Base-by-base conservation (phyloP, 768 basidiomycete species). In the Trametes maxima region DNA sequence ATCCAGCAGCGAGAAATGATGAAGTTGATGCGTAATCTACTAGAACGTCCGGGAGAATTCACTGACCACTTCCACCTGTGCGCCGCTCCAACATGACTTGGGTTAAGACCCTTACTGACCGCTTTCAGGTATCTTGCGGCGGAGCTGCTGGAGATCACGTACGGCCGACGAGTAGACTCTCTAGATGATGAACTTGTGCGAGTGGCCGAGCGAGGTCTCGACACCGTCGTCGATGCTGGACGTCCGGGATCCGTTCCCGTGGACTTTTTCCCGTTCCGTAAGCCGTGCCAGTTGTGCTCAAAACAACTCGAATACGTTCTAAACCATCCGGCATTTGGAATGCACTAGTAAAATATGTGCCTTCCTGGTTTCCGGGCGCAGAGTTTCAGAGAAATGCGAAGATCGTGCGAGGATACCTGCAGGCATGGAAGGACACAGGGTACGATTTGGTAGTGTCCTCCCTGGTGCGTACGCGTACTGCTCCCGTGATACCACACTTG, bases 361-460 rank as follows among this genome's bases (percentile, higher is more conserved):
- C 76, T 1, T 40, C 37, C 11, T 75, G 76, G 74, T 61, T 77
- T 17, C 76, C 76, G 0, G 74, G 74, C 3, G 65, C 73, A 0
- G 63, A 45, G 13, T 78, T 70, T 65, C 72, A 73, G 54, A 52
- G 57, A 17, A 62, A 70, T 40, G 69, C 64, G 1, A 17, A 17
- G 5, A 44, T 45, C 8, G 67, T 64, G n/a, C 60, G 62, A 22
- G 42, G 55, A 0, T 50, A 64, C 5, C 51, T 73, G 5, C 48
- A 57, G 16, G 44, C 33, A 12, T 69, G 72, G 67, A 35, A 68
- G 19, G 53, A 67, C 48, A 43, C 59, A 1, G 74, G 73, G 0
- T 72, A 63, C 35, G 35, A 53, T n/a, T 6, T 19, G 36, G 49
- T 56, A 7, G 8, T n/a, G 24, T 17, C 49, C 0, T 50, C 56